Base-by-base conservation (phyloP, 805 yeast genomes). In the Candida lessepsii region DNA sequence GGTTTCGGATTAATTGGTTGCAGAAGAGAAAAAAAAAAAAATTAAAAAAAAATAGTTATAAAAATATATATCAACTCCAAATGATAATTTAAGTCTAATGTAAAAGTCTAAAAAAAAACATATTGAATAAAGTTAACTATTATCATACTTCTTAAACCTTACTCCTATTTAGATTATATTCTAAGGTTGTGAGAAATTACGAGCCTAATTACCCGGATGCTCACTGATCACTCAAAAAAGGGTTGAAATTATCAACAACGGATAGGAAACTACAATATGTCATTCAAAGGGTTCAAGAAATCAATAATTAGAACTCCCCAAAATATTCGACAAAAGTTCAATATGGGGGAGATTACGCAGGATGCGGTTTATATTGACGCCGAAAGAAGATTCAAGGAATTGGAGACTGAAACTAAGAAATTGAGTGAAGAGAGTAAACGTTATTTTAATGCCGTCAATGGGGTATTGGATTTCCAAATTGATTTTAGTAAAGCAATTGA, bases 401-500 rank as follows among this genome's bases (percentile, higher is more conserved):
- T 93, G 53, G 99, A 93, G 63, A 60, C 67, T 13, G 96, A 90
- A 62, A 89, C 97, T 27, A 86, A 88, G 67, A 85, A 87, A 58
- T 72, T 93, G 45, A 84, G 89, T 52, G 88, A 85, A 27, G 98
- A 91, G 65, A 83, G 96, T 21, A 86, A 83, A 54, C 78, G 96
- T 58, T 93, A 93, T 65, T 89, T 86, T 53, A 75, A 77, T 24
- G 96, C 98, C 0, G 96, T 93, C 41, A 88, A 86, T 56, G 96
- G 91, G 31, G 89, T 93, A 95, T 71, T 93, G 52, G 83, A 81
- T 43, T 93, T 86, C 62, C 99, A 93, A 62, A 83, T 91, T 50
- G 97, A 91, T 44, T 93, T 90, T 61, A 85, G 96, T n/a, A 84
- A 83, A 56, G 91, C 95, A 3, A 88, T 93, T 64, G 97, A 90